These are phyloP conservation scores for Sporothrix pseudoabietina DNA, from an alignment of 2,329 filamentous ascomycete genomes.

Conservation along the genomic window DNA sequence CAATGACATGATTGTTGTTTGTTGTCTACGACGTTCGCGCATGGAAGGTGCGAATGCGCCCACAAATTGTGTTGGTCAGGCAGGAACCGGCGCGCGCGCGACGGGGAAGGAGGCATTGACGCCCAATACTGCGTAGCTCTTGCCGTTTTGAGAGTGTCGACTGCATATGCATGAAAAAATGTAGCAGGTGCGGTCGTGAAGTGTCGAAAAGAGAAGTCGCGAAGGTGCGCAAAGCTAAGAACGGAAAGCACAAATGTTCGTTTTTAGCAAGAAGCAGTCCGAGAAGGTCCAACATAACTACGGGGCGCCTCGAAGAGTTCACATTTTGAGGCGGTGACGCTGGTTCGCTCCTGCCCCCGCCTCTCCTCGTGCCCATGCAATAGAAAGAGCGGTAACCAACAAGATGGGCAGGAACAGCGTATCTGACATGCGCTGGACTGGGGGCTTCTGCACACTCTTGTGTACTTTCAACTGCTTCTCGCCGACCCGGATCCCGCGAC, in stretches of 20 bases:
- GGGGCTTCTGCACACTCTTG: background rate
- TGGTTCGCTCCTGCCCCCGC: background rate
- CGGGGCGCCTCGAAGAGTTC: constrained; percentile 20
- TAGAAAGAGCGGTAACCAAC: constrained; percentile 19
- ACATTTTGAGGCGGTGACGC: constrained; percentile 30
- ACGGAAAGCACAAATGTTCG: constrained; percentile 6
- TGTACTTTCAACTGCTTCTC: background rate
- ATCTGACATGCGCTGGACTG: background rate
- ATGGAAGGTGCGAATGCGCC: background rate
- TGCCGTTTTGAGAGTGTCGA: constrained; percentile 7
- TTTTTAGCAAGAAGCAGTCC: background rate
- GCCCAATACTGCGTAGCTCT: constrained; percentile 27
- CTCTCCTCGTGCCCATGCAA: constrained; percentile 17
- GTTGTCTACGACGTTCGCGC: background rate
- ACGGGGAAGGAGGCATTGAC: constrained; percentile 20
- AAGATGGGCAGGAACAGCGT: background rate
- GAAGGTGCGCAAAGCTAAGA: background rate
- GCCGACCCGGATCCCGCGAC: constrained; percentile 37
- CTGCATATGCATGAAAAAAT: constrained; percentile 19
- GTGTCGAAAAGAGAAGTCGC: background rate
- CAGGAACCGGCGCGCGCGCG: background rate
- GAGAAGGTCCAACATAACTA: background rate
- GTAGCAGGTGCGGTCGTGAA: background rate
- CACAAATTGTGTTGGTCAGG: constrained; percentile 1
- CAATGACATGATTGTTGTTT: background rate